A percentile compares a stretch with the other conserved stretches of the same genome.
Conservation (phyloP, 495 filamentous ascomycete genomes). For the Cercophora samala region DNA sequence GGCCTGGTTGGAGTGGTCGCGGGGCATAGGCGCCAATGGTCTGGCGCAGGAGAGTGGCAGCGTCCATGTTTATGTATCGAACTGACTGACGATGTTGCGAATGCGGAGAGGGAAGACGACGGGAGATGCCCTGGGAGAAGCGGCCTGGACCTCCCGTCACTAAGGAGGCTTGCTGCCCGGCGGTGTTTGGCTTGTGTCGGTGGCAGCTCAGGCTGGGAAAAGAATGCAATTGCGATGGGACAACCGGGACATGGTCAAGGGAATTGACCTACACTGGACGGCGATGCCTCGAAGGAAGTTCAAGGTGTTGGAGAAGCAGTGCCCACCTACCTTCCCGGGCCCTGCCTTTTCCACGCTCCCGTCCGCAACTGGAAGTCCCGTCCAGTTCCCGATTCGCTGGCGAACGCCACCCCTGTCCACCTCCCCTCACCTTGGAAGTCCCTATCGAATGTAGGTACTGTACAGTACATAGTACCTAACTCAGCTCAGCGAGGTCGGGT, state of each 20-base stretch:
- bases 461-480: too few relatives aligned
- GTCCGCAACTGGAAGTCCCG: too few relatives aligned
- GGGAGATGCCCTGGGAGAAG: too few relatives aligned
- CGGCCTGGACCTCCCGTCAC: too few relatives aligned
- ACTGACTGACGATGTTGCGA: not conserved
- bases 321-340: too few relatives aligned
- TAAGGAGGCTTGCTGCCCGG: not conserved
- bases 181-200: not conserved
- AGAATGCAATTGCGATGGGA: not conserved
- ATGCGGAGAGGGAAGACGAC: not conserved
- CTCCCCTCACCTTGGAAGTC: not conserved
- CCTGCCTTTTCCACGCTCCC: not conserved
- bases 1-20: conserved; percentile 30
- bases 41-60: conserved; percentile 48
- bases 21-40: conserved; percentile 45
- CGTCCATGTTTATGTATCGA: conserved; percentile 42
- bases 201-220: not conserved
- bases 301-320: not conserved
- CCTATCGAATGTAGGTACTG: too few relatives aligned
- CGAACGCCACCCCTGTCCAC: not conserved
- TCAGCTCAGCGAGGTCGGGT: too few relatives aligned
- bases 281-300: not conserved
- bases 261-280: not conserved
- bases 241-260: not conserved
- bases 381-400: not conserved